Conservation (phyloP, 2,329 filamentous ascomycete species). For the Stachybotrys echinatus region DNA sequence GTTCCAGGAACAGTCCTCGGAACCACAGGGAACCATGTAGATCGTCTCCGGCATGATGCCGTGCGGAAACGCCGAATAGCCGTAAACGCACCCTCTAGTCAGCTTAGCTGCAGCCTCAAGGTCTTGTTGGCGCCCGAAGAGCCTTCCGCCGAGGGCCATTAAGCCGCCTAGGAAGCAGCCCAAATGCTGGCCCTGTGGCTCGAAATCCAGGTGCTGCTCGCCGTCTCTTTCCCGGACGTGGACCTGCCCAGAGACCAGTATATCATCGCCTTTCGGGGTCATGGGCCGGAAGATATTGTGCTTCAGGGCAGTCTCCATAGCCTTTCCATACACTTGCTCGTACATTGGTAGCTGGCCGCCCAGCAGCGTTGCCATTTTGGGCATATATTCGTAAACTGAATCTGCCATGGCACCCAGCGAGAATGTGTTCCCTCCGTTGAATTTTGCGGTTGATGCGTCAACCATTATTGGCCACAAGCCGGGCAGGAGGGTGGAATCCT, state of each 20-base stretch:
- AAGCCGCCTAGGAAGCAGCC: slow-evolving; percentile 63
- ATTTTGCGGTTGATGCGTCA: slow-evolving; percentile 48
- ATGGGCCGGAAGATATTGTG: slow-evolving; percentile 67
- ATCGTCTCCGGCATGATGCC: slow-evolving; percentile 53
- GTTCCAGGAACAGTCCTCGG: slow-evolving; percentile 6
- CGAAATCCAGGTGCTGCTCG: slow-evolving; percentile 38
- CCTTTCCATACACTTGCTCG: slow-evolving; percentile 55
- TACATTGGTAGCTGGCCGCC: slow-evolving; percentile 57
- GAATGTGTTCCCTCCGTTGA: slow-evolving; percentile 31
- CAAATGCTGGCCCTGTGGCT: slow-evolving; percentile 45
- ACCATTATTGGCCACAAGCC: slow-evolving; percentile 69
- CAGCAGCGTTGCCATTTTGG: slow-evolving; percentile 59
- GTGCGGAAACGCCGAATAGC: slow-evolving; percentile 44
- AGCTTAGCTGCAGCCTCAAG: slow-evolving; percentile 41
- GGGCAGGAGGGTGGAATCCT: slow-evolving; percentile 62
- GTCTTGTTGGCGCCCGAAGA: slow-evolving; percentile 43
- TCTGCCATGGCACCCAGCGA: slow-evolving; percentile 48
- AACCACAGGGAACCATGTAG: slow-evolving; percentile 31
- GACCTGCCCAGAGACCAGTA: slow-evolving; percentile 52
- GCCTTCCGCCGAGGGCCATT: slow-evolving; percentile 55
- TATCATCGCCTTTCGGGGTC: slow-evolving; percentile 53
- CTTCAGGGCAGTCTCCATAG: slow-evolving; percentile 53
- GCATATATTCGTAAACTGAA: slow-evolving; percentile 55
- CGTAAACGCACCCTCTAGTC: slow-evolving; percentile 51
- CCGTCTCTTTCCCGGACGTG: slow-evolving; percentile 31